A percentile compares a stretch with the other conserved stretches of the same genome.
Evolutionary conservation across 257 asterid genomes (phyloP).

Genomic region (Solanum clarkiae): DNA sequence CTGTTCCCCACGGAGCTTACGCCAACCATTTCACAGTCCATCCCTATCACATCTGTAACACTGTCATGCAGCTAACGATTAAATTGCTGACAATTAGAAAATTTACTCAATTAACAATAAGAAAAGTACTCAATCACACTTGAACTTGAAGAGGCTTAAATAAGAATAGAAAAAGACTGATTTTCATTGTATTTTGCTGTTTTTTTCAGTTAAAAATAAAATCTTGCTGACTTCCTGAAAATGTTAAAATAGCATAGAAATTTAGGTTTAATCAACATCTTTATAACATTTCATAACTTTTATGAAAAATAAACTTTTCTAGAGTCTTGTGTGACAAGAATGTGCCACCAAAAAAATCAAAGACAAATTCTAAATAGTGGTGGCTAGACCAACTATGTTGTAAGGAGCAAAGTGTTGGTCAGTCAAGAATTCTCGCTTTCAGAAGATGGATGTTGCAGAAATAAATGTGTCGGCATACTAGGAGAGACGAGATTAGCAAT

Average conservation of each 20-base stretch:
- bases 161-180: background rate
- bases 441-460: background rate
- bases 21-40: constrained; percentile 99
- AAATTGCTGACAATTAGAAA: background rate
- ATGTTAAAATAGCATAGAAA: background rate
- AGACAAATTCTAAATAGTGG: background rate
- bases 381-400: background rate
- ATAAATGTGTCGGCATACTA: background rate
- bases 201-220: background rate
- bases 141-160: background rate
- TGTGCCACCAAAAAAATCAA: background rate
- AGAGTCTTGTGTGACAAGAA: background rate
- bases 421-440: background rate
- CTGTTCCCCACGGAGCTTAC: constrained; percentile 70
- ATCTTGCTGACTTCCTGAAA: background rate
- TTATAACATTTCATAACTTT: background rate
- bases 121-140: background rate
- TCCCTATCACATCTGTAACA: constrained; percentile 59
- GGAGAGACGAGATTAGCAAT: background rate
- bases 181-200: background rate
- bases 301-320: background rate
- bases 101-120: background rate
- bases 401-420: background rate
- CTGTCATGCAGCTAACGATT: constrained; percentile 29
- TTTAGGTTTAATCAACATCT: background rate